Conservation (phyloP, 2,329 filamentous ascomycete genomes). For the Xylaria multiplex region DNA sequence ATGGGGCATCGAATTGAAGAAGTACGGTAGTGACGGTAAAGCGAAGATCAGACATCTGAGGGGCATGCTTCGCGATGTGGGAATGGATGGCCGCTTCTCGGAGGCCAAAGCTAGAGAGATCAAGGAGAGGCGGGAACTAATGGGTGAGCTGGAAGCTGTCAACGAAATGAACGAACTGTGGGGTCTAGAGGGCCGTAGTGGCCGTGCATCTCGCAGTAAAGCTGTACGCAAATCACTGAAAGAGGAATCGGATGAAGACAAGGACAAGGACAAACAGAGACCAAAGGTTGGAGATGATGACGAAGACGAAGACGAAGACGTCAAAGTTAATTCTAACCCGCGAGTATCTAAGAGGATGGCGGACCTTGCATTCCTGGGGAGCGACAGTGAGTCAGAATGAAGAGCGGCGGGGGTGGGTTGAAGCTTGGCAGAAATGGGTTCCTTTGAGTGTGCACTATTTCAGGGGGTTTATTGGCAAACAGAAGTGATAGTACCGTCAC, state of each 20-base stretch:
- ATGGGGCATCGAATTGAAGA: slow-evolving; percentile 86
- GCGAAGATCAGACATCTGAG: slow-evolving; percentile 87
- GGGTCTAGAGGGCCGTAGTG: slow-evolving; percentile 65
- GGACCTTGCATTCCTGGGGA: slow-evolving; percentile 73
- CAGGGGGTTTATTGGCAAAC: slow-evolving; percentile 6
- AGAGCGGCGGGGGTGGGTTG: slow-evolving; percentile 3
- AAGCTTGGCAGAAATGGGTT: slow-evolving; percentile 5
- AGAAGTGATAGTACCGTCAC: background rate
- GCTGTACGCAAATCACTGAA: slow-evolving; percentile 52
- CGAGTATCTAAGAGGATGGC: slow-evolving; percentile 59
- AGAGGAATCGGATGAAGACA: slow-evolving; percentile 50
- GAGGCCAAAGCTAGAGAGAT: slow-evolving; percentile 85
- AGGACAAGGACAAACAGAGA: slow-evolving; percentile 48
- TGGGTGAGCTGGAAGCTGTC: slow-evolving; percentile 84
- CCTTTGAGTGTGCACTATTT: slow-evolving; percentile 10
- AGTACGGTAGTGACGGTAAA: slow-evolving; percentile 73
- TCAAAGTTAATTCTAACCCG: slow-evolving; percentile 44
- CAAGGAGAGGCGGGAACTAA: slow-evolving; percentile 85
- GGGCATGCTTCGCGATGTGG: slow-evolving; percentile 79
- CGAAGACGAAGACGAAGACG: slow-evolving; percentile 48
- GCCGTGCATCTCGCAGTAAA: slow-evolving; percentile 56
- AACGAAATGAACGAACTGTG: slow-evolving; percentile 82
- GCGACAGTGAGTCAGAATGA: slow-evolving; percentile 73
- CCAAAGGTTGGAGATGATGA: slow-evolving; percentile 48
- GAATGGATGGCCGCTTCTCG: slow-evolving; percentile 91